Percentiles rank a stretch among this genome's conserved stretches.
These are phyloP conservation scores for Pholiota conissans DNA, from an alignment of 768 basidiomycete genomes.

Conservation along the genomic window DNA sequence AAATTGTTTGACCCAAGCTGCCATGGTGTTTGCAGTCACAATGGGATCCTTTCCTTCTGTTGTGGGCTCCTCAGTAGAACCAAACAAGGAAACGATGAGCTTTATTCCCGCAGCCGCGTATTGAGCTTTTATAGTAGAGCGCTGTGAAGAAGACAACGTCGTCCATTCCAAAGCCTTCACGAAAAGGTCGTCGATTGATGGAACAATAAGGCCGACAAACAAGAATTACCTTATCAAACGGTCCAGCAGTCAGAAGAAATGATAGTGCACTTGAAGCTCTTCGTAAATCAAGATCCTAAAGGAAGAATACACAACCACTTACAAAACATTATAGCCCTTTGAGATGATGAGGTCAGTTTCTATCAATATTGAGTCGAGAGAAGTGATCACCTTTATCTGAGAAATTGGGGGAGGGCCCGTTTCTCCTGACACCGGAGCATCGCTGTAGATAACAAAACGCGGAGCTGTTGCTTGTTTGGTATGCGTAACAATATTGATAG, in stretches of 20 bases:
- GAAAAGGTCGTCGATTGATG: background rate
- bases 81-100: slow-evolving; percentile 62
- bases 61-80: slow-evolving; percentile 57
- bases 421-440: slow-evolving; percentile 39
- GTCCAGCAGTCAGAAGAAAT: slow-evolving; percentile 53
- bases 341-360: background rate
- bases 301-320: slow-evolving; percentile 14
- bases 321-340: slow-evolving; percentile 66
- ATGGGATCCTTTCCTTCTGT: slow-evolving; percentile 56
- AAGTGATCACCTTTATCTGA: slow-evolving; percentile 36
- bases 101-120: slow-evolving; percentile 61
- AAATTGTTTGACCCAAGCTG: slow-evolving; percentile 61
- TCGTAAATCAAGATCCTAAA: background rate
- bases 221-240: slow-evolving; percentile 50
- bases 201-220: background rate
- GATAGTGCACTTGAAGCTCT: slow-evolving; percentile 38
- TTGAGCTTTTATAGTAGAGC: slow-evolving; percentile 47
- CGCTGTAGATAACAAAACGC: slow-evolving; percentile 47
- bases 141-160: slow-evolving; percentile 40
- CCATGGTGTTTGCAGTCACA: slow-evolving; percentile 60
- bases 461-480: slow-evolving; percentile 39
- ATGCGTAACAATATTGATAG: slow-evolving; percentile 5
- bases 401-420: slow-evolving; percentile 50
- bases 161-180: slow-evolving; percentile 53
- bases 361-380: background rate